Evolutionary conservation across 352 stramenopile species (phyloP), one percentile per base, ranked within the genome.

Genomic region (Globisporangium okanoganense): DNA sequence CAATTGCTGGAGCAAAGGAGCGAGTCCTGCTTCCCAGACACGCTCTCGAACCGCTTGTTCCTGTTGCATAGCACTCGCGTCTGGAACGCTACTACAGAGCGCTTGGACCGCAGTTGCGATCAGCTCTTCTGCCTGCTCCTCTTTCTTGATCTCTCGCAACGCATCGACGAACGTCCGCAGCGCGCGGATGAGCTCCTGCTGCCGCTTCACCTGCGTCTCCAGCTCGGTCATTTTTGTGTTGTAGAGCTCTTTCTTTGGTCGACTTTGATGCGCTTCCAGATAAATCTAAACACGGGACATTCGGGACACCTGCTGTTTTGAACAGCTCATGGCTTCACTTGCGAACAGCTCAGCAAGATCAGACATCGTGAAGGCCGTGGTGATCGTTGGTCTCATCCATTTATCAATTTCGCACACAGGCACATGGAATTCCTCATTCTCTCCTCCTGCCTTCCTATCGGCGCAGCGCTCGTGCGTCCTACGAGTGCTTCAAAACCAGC

Each of bases 401-500:
- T 22, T 35, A 54, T 54, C 48, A 40, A 54, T 40, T 54, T 54
- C 27, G 48, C 48, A 24, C 47, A 36, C 47, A 53, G 14, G 47
- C 25, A 36, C 47, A 18, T n/a, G 48, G 16, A 24, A 27, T 61
- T 52, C 29, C 22, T 61, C 27, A n/a, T 33, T 10, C 20, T 53
- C 27, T 18, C 35, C n/a, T 62, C 44, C 33, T 47, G 16, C 25
- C 10, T 24, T 60, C 54, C 4, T 60, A 31, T 60, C 31, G n/a
- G 8, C 10, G 31, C 25, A 31, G 14, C 20, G 8, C 22, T 7
- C 36, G 27, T 9, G 31, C 36, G 13, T 48, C 6, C 45, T 91
- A 90, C 79, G 85, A 87, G 71, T 97, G 83, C 69, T 97, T 97
- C 36, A 97, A 75, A 61, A 97, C 81, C 55, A 98, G 79, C 54